Percentiles rank a stretch among this genome's conserved stretches.
phyloP scores from a whole-genome alignment of 2,329 filamentous ascomycete species.

The Arthrobotrys conoides region DNA sequence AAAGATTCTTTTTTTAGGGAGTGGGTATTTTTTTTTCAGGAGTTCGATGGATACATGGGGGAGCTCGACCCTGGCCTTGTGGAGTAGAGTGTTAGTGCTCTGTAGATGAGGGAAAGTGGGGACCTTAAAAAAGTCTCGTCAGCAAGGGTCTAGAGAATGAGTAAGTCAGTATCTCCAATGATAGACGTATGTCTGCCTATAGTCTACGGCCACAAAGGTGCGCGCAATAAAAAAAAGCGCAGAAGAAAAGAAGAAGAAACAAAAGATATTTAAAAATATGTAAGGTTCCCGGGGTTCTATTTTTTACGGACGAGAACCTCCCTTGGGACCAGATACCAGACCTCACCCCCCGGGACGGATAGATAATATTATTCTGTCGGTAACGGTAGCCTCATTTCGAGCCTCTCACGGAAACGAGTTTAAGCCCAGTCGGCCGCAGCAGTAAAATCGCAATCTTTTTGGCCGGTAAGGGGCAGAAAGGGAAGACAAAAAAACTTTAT shows the following conservation, averaged over 20 bases:
- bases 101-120: neutral
- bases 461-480: neutral
- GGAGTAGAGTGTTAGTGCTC: neutral
- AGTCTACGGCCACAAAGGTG: neutral
- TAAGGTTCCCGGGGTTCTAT: neutral
- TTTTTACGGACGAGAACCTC: neutral
- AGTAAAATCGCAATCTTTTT: neutral
- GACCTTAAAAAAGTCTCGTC: slow-evolving; percentile 3
- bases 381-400: neutral
- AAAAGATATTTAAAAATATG: slow-evolving; percentile 3
- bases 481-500: slow-evolving; percentile 1
- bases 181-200: slow-evolving; percentile 2
- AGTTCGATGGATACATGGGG: slow-evolving; percentile 22
- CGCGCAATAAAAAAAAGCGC: neutral
- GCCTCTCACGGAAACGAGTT: neutral
- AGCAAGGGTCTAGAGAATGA: slow-evolving; percentile 10
- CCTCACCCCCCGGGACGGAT: slow-evolving; percentile 1
- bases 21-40: neutral
- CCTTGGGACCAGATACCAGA: neutral
- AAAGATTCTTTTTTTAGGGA: slow-evolving; percentile 21
- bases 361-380: slow-evolving; percentile 27
- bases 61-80: slow-evolving; percentile 20
- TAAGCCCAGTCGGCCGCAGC: slow-evolving; percentile 17
- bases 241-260: neutral
- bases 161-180: neutral